Base-by-base conservation (phyloP, 306 rosid genomes). In the Citrullus amarus region DNA sequence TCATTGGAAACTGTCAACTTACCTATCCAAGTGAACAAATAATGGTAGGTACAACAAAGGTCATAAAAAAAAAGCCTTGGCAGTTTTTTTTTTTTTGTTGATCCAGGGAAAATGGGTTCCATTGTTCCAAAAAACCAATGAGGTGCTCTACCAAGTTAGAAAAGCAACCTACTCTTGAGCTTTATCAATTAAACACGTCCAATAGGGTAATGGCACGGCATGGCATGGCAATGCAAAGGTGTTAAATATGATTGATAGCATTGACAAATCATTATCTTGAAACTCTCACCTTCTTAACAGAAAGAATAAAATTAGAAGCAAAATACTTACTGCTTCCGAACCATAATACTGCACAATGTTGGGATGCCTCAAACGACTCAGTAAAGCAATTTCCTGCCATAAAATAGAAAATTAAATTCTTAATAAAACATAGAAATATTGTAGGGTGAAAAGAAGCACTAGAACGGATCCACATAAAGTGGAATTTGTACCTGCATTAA, bases 321-420 rank as follows among this genome's bases (percentile, higher is more conserved):
- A 55, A 86, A 61, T 73, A 77, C 99, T 88, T 85, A 95, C 99
- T 54, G 96, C 71, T 82, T 91, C 93, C 77, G 97, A 86, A 57
- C 98, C 99, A 88, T 90, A 88, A 84, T 96, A 96, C 88, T 88
- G 98, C 85, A 96, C 99, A 38, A 96, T 96, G 83, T 96, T 96
- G 58, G 92, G 99, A 88, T 96, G 99, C 81, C 92, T 87, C 79
- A 96, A 85, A 79, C 99, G 98, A 85, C 99, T 92, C 80, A 96
- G 82, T 66, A 96, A 84, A 86, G 89, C 55, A 85, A 95, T 85
- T 95, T 92, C 99, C 99, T 96, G 95, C 80, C 80, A 74, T 32
- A 53, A 25, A 51, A 54, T 53, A 2, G 11, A 63, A 80, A 86
- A 78, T 56, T 56, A 70, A 72, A 41, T n/a, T 75, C 58, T 57